Conservation (phyloP, 768 basidiomycete genomes). For the Cubamyces lactineus region DNA sequence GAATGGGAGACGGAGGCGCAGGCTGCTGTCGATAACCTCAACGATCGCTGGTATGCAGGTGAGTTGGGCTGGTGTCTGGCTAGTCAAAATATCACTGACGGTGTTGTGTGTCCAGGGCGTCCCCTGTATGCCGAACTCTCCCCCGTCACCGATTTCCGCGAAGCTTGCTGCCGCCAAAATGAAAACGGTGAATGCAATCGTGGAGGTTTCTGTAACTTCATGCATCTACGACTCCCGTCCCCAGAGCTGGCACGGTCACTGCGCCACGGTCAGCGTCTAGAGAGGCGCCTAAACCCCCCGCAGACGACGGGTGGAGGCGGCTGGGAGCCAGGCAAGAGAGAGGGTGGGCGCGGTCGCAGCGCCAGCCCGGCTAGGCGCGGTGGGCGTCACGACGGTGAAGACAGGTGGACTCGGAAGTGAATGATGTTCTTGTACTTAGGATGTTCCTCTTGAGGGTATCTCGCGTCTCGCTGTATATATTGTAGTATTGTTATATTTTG, state of each 20-base stretch:
- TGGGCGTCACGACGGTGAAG: conserved; percentile 66
- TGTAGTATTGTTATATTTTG: conserved; percentile 5
- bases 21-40: conserved; percentile 87
- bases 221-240: conserved; percentile 91
- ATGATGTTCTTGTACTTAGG: not conserved
- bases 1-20: conserved; percentile 99
- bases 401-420: conserved; percentile 52
- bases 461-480: conserved; percentile 11
- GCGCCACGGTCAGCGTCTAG: conserved; percentile 80
- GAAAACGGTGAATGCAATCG: conserved; percentile 98
- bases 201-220: conserved; percentile 98
- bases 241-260: conserved; percentile 80
- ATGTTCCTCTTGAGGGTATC: not conserved
- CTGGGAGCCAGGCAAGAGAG: conserved; percentile 81
- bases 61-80: conserved; percentile 34
- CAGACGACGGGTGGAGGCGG: conserved; percentile 70
- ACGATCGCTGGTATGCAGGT: conserved; percentile 99
- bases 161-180: conserved; percentile 98
- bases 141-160: conserved; percentile 97
- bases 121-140: conserved; percentile 97
- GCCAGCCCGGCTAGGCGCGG: conserved; percentile 71
- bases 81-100: not conserved
- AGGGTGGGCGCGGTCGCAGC: conserved; percentile 67
- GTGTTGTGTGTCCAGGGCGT: conserved; percentile 57
- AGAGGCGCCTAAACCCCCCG: conserved; percentile 72